Conservation (phyloP, 306 rosid species). For the Begonia fuchsioides region DNA sequence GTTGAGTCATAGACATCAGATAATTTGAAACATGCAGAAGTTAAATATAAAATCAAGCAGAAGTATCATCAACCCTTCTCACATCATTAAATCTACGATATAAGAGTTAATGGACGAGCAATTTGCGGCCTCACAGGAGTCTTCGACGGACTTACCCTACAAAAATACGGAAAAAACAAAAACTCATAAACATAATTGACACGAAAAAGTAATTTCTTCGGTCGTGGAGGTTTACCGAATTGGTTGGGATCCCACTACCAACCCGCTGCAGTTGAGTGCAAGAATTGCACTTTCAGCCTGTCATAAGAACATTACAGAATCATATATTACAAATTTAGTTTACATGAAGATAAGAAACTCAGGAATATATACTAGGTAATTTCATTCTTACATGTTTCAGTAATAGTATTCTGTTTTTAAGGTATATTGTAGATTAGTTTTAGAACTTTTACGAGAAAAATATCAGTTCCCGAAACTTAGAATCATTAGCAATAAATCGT, state of each 20-base stretch:
- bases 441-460: too few relatives aligned
- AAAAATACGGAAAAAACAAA: constrained; percentile 14
- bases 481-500: too few relatives aligned
- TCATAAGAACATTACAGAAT: constrained; percentile 3
- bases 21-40: constrained; percentile 4
- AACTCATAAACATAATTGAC: not conserved
- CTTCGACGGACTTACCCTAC: constrained; percentile 97
- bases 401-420: too few relatives aligned
- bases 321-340: not conserved
- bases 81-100: constrained; percentile 14
- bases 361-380: too few relatives aligned
- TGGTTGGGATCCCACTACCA: constrained; percentile 82
- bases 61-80: constrained; percentile 21
- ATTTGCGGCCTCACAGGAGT: constrained; percentile 94
- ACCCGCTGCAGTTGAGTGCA: constrained; percentile 85
- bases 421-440: too few relatives aligned
- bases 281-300: constrained; percentile 92
- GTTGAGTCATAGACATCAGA: too few relatives aligned
- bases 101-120: constrained; percentile 27
- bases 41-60: too few relatives aligned
- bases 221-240: constrained; percentile 39
- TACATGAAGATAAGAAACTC: not conserved
- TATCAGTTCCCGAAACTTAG: too few relatives aligned
- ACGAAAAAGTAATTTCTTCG: not conserved
- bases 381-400: too few relatives aligned